Base-by-base conservation (phyloP, 2,329 filamentous ascomycete species). In the Fusarium sarcochroum region DNA sequence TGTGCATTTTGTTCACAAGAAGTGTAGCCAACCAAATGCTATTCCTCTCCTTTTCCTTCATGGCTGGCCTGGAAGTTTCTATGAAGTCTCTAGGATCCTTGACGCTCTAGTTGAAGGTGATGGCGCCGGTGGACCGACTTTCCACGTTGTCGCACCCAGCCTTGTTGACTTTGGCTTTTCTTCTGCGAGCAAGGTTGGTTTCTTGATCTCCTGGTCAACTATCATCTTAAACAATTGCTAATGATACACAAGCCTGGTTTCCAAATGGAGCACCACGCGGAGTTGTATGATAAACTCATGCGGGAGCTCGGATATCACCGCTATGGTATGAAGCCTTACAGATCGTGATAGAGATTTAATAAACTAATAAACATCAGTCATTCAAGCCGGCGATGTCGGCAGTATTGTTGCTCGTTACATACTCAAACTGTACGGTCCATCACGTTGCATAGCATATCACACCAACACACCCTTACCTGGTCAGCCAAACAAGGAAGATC, bases 61-160 rank as follows among this genome's bases (percentile, higher is more conserved):
- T 17, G 52, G 52, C 3, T 55, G 52, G 44, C 52, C 52, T 15
- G 52, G 41, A 6, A 55, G 23, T 7, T 48, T 55, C 30, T 20
- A 30, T 11, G 52, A 55, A 5, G 52, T 55, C n/a, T 35, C 46
- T 2, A 47, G 20, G 23, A 38, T 55, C 3, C 21, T 55, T 5
- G 23, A 45, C 23, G 14, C 35, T 2, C 7, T 55, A 15, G 46
- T 35, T 7, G 23, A 32, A 18, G 44, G 44, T 15, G 52, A 48
- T 13, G 27, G 13, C 3, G 13, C 4, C 1, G 32, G 25, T n/a
- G 34, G 52, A 15, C 42, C 52, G 7, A 48, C 21, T 1, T 55
- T 55, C 1, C 42, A 55, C 18, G 25, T 55, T 7, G 23, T 55
- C 7, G 42, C 52, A 0, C 52, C 52, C 6, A 48, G 32, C 5